Percentiles rank a stretch among this genome's conserved stretches.
These are phyloP conservation scores for Elaphomyces granulatus DNA, from an alignment of 495 filamentous ascomycete species.

Conservation along the genomic window DNA sequence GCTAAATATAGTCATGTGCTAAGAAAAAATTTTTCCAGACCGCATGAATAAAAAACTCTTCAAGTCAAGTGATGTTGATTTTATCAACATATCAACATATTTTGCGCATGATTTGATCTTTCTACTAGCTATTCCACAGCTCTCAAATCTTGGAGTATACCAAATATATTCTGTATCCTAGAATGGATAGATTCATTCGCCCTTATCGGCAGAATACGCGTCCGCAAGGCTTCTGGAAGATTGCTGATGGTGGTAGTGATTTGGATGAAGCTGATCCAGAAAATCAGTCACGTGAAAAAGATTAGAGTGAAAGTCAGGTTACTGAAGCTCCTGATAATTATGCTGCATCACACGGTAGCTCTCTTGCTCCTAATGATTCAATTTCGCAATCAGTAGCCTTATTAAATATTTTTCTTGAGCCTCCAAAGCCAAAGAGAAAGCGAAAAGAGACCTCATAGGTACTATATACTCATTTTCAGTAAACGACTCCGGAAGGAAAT, in stretches of 20 bases:
- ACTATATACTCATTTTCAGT: background rate
- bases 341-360: background rate
- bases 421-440: background rate
- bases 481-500: background rate
- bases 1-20: no score
- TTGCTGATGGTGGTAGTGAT: background rate
- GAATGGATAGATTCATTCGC: background rate
- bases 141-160: no score
- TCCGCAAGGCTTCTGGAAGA: background rate
- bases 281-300: no score
- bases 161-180: no score
- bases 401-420: background rate
- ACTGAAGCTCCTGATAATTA: background rate
- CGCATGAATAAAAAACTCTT: no score
- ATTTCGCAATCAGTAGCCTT: background rate
- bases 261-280: background rate
- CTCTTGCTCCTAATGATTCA: background rate
- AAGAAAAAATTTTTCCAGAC: no score
- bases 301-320: background rate
- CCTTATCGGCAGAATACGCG: background rate
- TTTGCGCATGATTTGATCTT: no score
- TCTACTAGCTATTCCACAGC: no score
- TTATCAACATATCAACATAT: no score
- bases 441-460: background rate
- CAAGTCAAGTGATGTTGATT: no score